Evolutionary conservation across 352 stramenopile genomes (phyloP), one percentile per base, ranked within the genome.

Genomic region (Phytophthora multivora): DNA sequence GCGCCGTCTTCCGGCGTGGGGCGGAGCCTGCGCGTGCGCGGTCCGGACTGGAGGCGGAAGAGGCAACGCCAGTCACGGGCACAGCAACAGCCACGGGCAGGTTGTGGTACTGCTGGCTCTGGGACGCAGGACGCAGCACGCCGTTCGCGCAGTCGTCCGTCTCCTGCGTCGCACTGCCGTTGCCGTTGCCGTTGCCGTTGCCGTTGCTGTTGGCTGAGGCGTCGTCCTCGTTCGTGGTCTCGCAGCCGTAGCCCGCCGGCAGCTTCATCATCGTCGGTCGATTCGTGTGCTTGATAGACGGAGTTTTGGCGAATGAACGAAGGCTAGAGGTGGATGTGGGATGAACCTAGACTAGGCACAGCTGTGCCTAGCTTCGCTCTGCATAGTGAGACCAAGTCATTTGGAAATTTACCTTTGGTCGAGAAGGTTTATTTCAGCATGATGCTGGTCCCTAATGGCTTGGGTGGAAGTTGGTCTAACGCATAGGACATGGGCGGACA

Each of bases 21-120:
- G 60, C 21, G 0, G 38, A 42, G 31, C n/a, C 51, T 6, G 56
- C 63, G 58, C 60, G 76, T 30, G 59, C 31, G 60, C 59, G 65
- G 40, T 82, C 67, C 6, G 67, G 57, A 25, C 62, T 81, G 5
- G 73, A 68, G 19, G 40, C 38, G 30, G 60, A 58, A 4, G 60
- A 48, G 15, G 56, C 57, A n/a, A 60, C 16, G 31, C 60, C 45
- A 11, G 63, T 54, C 42, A 73, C 46, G 2, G 73, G 68, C 18
- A 91, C 82, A 1, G 82, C 61, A 2, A 91, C 78, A 8, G 82
- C 80, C 40, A 91, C 57, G 0, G 83, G 80, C 18, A 89, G 60
- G 48, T 91, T 79, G 36, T 77, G 69, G 49, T 78, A 80, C 73
- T 76, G 77, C 66, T 85, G 65, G 8, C 30, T 59, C 39, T 60